Conservation (phyloP, 495 filamentous ascomycete species). For the Corynascus novoguineensis region DNA sequence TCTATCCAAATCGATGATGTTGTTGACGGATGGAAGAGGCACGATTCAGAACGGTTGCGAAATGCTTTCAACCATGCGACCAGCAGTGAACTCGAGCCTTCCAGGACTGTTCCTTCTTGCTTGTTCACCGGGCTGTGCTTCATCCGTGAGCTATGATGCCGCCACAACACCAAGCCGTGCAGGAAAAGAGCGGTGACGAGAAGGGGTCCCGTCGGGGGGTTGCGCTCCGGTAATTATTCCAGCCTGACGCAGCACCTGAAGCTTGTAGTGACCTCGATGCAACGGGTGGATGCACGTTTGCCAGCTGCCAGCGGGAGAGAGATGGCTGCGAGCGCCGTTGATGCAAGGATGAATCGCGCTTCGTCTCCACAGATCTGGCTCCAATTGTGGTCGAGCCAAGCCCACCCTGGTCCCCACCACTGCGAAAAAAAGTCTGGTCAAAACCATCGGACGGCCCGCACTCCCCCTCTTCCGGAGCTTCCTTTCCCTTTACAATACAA, state of each 20-base stretch:
- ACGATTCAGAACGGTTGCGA: too few relatives aligned
- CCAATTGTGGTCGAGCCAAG: constrained; percentile 5
- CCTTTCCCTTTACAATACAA: constrained; percentile 30
- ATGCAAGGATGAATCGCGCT: constrained; percentile 1
- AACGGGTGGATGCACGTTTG: not conserved
- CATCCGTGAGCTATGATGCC: not conserved
- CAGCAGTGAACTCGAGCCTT: too few relatives aligned
- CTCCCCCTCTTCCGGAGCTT: constrained; percentile 29
- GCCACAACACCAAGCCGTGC: not conserved
- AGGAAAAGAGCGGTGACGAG: constrained; percentile 22
- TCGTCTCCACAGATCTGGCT: constrained; percentile 20
- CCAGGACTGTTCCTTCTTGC: not conserved
- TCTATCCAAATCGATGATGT: not conserved
- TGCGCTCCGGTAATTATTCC: constrained; percentile 6
- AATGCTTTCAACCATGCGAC: too few relatives aligned
- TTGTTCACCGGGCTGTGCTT: not conserved
- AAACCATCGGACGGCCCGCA: constrained; percentile 32
- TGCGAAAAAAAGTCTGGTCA: constrained; percentile 34
- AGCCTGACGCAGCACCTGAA: not conserved
- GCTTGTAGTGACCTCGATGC: not conserved
- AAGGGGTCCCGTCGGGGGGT: not conserved
- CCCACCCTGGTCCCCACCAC: constrained; percentile 17
- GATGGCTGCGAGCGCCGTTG: not conserved
- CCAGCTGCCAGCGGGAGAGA: constrained; percentile 10
- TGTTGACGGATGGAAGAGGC: not conserved